phyloP scores from a whole-genome alignment of 768 basidiomycete species.

The Tephrocybe sp. region DNA sequence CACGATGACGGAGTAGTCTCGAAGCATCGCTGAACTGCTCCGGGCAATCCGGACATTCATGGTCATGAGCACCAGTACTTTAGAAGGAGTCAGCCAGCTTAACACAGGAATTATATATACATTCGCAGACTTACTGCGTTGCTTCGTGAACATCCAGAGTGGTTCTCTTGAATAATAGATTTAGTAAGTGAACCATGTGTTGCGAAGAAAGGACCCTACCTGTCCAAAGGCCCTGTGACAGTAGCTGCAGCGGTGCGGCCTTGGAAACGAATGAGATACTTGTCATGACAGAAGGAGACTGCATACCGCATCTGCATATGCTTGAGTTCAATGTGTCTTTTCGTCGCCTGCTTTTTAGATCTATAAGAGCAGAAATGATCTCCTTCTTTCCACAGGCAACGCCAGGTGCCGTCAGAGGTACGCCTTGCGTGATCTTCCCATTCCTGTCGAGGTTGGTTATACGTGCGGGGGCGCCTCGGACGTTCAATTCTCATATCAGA shows the following conservation, averaged over 20 bases:
- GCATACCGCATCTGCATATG: conserved; percentile 21
- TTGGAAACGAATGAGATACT: neutral
- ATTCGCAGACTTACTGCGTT: conserved; percentile 18
- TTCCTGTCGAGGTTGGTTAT: conserved; percentile 1
- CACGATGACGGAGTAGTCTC: conserved; percentile 21
- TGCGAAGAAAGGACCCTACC: conserved; percentile 7
- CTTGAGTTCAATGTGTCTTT: conserved; percentile 23
- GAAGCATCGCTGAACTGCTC: conserved; percentile 23
- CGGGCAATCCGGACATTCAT: conserved; percentile 18
- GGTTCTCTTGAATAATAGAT: conserved; percentile 16
- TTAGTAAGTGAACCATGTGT: neutral
- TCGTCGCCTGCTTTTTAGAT: conserved; percentile 23
- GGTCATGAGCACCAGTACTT: conserved; percentile 21
- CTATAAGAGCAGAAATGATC: conserved; percentile 14
- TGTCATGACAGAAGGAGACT: too few relatives aligned
- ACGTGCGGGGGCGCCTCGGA: neutral
- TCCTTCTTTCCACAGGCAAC: conserved; percentile 13
- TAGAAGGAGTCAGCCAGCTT: neutral
- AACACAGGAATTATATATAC: neutral
- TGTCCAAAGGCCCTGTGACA: conserved; percentile 19
- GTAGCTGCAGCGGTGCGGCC: conserved; percentile 18
- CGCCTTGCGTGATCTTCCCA: conserved; percentile 15
- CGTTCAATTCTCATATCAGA: too few relatives aligned
- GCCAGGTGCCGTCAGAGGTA: conserved; percentile 8
- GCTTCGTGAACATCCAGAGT: conserved; percentile 21